Evolutionary conservation across 371 early-diverging fungal species (phyloP), one percentile per base, ranked within the genome.

Genomic region (Mortierella sp.): DNA sequence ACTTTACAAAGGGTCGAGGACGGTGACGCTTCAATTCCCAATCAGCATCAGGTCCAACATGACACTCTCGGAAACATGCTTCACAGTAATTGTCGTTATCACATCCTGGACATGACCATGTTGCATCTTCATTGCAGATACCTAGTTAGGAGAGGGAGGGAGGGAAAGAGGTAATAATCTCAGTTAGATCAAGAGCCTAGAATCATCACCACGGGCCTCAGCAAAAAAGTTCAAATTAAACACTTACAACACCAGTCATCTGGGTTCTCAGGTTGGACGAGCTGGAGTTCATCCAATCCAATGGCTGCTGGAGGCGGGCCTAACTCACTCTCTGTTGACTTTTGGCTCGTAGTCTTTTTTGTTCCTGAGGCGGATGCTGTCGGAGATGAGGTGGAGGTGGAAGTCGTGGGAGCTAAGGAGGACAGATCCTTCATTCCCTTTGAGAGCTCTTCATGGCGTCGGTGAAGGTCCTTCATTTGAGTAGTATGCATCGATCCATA

Each of bases 211-310:
- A n/a, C n/a, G n/a, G n/a, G n/a, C n/a, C n/a, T 5, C 9, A 37
- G 58, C 14, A 53, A 45, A 9, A 11, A 70, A 16, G 43, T n/a
- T 15, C 50, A 56, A 43, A 48, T 19, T 15, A 47, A 7, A 58
- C 4, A 84, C 87, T 74, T 87, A 88, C 88, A 85, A 64, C 90
- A 90, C 90, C 90, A 90, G 66, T 85, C 85, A 53, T 88, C 85
- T 26, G 84, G 82, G 60, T 88, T 69, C 28, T 77, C 89, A 66
- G 87, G 82, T 46, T 57, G 69, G 37, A 3, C 9, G 9, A 37
- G 9, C 26, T 62, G 56, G 59, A 82, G 55, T 51, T 82, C 82
- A 16, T 72, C 66, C 18, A 81, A 28, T 18, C 62, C 76, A 7
- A 86, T 56, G 2, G 89, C 82, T 9, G 80, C 80, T 12, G 90